These are phyloP conservation scores for Raffaelea albimanens DNA, from an alignment of 2,329 filamentous ascomycete genomes.

Conservation along the genomic window DNA sequence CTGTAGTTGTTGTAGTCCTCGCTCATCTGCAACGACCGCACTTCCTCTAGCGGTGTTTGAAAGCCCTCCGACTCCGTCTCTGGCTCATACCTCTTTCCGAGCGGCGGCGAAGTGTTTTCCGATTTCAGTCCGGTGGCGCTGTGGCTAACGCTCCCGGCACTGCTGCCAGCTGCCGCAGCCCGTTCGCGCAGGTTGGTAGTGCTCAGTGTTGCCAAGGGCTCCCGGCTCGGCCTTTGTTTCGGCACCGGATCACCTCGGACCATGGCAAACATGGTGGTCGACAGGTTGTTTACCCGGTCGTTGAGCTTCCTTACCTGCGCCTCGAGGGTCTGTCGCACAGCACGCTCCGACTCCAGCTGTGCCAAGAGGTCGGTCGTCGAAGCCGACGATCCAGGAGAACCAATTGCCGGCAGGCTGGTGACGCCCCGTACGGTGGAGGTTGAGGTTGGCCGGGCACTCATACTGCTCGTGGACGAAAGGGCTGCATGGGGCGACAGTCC, in stretches of 20 bases:
- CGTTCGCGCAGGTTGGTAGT: constrained; percentile 4
- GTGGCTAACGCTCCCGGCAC: not conserved
- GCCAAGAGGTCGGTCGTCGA: constrained; percentile 40
- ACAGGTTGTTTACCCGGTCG: constrained; percentile 38
- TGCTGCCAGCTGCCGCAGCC: not conserved
- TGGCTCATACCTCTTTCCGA: constrained; percentile 6
- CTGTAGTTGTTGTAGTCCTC: constrained; percentile 21
- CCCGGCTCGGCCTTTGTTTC: constrained; percentile 19
- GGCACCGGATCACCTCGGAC: constrained; percentile 23
- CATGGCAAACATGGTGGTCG: constrained; percentile 29
- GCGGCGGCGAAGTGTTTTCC: constrained; percentile 11
- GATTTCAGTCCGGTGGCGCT: constrained; percentile 26
- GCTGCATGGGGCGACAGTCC: not conserved
- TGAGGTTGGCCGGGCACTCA: constrained; percentile 27
- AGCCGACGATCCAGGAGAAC: constrained; percentile 25
- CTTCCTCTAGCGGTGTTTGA: constrained; percentile 42
- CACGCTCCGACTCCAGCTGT: constrained; percentile 47
- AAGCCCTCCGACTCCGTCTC: constrained; percentile 37
- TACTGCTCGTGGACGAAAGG: not conserved
- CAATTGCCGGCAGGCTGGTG: constrained; percentile 32
- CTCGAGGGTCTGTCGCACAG: constrained; percentile 45
- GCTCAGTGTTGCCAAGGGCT: constrained; percentile 12
- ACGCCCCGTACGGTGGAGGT: constrained; percentile 38
- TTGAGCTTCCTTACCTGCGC: constrained; percentile 43
- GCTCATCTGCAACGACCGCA: constrained; percentile 13